Conservation (phyloP, 163 green algal genomes). For the Chlamydomonas reinhardtii region DNA sequence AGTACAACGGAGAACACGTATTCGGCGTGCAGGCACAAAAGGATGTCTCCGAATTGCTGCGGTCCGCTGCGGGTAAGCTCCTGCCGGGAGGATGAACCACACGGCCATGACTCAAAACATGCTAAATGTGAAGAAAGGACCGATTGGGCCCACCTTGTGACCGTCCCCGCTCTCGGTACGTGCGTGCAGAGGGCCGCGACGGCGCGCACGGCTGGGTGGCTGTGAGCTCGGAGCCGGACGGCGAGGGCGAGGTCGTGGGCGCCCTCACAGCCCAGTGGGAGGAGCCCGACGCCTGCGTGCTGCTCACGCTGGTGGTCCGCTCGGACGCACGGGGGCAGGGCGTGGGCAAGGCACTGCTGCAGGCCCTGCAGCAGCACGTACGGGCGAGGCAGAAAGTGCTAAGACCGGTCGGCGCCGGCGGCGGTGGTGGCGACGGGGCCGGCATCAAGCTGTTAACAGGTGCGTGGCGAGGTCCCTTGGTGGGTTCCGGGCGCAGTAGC, state of each 20-base stretch:
- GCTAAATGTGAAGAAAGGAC: too few species aligned
- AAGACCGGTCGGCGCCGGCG: too few species aligned
- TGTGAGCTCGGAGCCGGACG: background rate
- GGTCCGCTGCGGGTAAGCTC: background rate
- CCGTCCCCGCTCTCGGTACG: too few species aligned
- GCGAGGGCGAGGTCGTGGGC: conserved; percentile 14
- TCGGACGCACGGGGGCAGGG: background rate
- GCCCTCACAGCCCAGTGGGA: conserved; percentile 24
- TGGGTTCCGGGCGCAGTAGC: too few species aligned
- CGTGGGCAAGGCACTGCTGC: conserved; percentile 2
- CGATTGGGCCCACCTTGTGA: too few species aligned
- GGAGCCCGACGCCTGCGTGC: background rate
- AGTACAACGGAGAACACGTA: background rate
- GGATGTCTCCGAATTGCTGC: background rate
- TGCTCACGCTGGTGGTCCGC: conserved; percentile 29
- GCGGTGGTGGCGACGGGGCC: background rate
- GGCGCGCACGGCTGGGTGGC: too few species aligned
- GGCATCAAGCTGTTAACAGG: background rate
- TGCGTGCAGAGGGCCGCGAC: background rate
- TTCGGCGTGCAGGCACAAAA: background rate
- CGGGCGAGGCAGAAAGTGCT: background rate
- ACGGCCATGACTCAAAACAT: too few species aligned
- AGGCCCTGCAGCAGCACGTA: background rate
- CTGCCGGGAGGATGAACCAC: too few species aligned
- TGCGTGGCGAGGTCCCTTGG: background rate